Percentiles rank a stretch among this genome's conserved stretches.
phyloP scores from a whole-genome alignment of 2,329 filamentous ascomycete species.

The Diaporthe batatas region DNA sequence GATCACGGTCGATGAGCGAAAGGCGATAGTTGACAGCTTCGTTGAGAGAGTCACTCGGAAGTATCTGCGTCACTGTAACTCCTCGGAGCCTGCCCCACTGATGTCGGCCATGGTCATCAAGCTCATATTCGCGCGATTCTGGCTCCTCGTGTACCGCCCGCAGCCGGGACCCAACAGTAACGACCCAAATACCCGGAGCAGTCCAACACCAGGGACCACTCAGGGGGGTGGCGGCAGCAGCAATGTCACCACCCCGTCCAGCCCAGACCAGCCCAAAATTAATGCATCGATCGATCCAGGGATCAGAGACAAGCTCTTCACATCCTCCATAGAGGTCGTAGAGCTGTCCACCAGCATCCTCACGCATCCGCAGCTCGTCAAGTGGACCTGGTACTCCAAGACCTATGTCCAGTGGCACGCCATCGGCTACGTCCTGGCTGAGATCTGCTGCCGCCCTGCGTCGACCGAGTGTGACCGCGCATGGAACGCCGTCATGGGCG shows the following conservation, averaged over 20 bases:
- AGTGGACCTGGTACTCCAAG: constrained; percentile 64
- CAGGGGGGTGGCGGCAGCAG: neutral
- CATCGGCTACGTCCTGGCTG: constrained; percentile 63
- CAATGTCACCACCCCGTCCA: neutral
- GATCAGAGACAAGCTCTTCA: constrained; percentile 75
- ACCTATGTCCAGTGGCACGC: constrained; percentile 67
- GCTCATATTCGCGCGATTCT: constrained; percentile 36
- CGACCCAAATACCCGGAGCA: neutral
- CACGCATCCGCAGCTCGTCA: constrained; percentile 70
- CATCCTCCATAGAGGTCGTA: constrained; percentile 80
- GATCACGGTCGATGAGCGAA: neutral
- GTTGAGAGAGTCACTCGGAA: constrained; percentile 7
- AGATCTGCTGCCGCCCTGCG: constrained; percentile 62
- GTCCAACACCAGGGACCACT: neutral
- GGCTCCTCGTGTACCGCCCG: constrained; percentile 35
- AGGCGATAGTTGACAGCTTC: constrained; percentile 20
- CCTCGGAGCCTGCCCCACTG: constrained; percentile 16
- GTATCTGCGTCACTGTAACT: constrained; percentile 30
- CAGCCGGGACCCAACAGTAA: neutral
- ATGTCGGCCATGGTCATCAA: constrained; percentile 17
- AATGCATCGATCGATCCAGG: neutral
- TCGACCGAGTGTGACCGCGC: constrained; percentile 64
- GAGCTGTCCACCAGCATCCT: constrained; percentile 73
- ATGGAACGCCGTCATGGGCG: constrained; percentile 57
- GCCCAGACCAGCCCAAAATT: too few species aligned